phyloP scores from a whole-genome alignment of 148 eudicot species.

The Camellia japonica region DNA sequence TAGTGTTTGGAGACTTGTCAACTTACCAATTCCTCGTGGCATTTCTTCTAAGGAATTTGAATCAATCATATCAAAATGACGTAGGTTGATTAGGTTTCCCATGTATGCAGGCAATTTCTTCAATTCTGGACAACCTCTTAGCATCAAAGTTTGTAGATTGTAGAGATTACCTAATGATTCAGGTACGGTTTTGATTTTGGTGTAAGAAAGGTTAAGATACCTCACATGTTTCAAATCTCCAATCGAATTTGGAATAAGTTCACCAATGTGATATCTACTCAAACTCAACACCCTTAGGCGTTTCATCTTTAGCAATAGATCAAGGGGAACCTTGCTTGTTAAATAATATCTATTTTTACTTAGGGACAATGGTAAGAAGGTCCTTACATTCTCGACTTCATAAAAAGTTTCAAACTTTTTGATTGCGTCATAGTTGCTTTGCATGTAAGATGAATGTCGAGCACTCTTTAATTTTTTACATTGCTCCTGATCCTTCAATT shows the following conservation, averaged over 20 bases:
- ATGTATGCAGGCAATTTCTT: not conserved
- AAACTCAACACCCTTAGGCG: conserved; percentile 14
- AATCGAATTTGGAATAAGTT: conserved; percentile 12
- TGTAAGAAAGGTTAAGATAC: conserved; percentile 17
- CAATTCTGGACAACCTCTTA: not conserved
- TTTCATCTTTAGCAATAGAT: conserved; percentile 4
- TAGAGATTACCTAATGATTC: conserved; percentile 13
- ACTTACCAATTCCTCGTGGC: conserved; percentile 11
- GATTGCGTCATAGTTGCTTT: conserved; percentile 3
- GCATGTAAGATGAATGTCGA: conserved; percentile 18
- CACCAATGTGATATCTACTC: not conserved
- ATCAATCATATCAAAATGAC: conserved; percentile 8
- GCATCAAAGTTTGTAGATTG: conserved; percentile 14
- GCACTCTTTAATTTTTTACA: not conserved
- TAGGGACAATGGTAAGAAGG: conserved; percentile 21
- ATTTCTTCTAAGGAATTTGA: conserved; percentile 1
- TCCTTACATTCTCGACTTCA: conserved; percentile 13
- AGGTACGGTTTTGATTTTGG: not conserved
- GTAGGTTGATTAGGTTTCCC: conserved; percentile 2
- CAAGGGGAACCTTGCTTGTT: not conserved
- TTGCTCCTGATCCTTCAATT: not conserved
- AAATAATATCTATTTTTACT: not conserved
- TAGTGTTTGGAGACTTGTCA: conserved; percentile 15
- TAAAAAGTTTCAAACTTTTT: not conserved
- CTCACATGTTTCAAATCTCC: conserved; percentile 13